phyloP scores from a whole-genome alignment of 345 rosid species.

The Luvunga scandens region DNA sequence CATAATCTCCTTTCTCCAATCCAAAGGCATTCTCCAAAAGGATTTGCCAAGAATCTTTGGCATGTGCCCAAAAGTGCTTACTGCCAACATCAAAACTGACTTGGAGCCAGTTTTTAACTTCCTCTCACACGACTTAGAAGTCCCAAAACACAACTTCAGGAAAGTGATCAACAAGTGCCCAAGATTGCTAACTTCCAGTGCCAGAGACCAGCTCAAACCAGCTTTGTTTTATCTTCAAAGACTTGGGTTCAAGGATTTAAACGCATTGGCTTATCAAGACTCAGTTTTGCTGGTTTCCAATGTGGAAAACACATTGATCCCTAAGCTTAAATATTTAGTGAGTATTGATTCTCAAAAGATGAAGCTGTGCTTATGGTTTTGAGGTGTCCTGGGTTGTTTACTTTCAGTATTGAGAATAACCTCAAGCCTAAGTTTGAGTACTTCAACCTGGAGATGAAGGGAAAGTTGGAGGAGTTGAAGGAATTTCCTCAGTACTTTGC shows the following conservation, averaged over 20 bases:
- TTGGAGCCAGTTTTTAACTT: constrained; percentile 69
- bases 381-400: constrained; percentile 79
- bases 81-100: constrained; percentile 62
- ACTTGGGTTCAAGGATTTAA: constrained; percentile 72
- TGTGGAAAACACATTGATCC: constrained; percentile 80
- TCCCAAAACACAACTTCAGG: constrained; percentile 56
- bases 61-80: constrained; percentile 87
- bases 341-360: constrained; percentile 46
- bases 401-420: constrained; percentile 82
- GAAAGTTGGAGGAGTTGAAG: constrained; percentile 55
- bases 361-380: constrained; percentile 65
- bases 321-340: constrained; percentile 70
- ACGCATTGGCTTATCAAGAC: constrained; percentile 74
- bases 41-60: constrained; percentile 82
- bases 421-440: constrained; percentile 76
- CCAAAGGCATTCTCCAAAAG: constrained; percentile 77
- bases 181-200: constrained; percentile 63
- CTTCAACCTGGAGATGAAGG: constrained; percentile 49
- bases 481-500: constrained; percentile 88
- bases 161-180: constrained; percentile 82
- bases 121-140: constrained; percentile 50
- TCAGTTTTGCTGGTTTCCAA: constrained; percentile 70
- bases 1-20: constrained; percentile 64
- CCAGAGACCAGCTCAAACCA: constrained; percentile 70
- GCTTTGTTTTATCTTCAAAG: constrained; percentile 67